phyloP scores from a whole-genome alignment of 78 protist genomes.

The Pigoraptor vietnamica region DNA sequence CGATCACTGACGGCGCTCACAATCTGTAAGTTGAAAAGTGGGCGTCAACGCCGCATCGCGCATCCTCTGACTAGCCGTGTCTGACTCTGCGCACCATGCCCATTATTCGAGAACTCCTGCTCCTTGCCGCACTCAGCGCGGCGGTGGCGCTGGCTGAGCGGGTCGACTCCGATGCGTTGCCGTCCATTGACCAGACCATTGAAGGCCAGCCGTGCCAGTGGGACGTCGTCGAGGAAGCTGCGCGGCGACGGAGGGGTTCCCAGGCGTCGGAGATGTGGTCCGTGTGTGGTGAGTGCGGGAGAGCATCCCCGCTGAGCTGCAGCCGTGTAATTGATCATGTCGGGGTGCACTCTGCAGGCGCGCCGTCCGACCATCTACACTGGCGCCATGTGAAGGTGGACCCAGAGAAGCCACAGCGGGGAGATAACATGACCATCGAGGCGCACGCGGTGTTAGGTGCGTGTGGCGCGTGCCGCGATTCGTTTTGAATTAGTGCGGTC shows the following conservation, averaged over 20 bases:
- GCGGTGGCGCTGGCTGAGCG: neutral
- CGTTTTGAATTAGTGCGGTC: too few species aligned
- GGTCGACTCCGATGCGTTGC: neutral
- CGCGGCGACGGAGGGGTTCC: neutral
- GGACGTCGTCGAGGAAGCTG: neutral
- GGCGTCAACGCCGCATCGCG: too few species aligned
- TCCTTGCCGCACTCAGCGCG: too few species aligned
- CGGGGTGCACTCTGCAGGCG: too few species aligned
- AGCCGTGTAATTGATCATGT: too few species aligned
- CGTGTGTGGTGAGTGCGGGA: neutral
- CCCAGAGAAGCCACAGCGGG: neutral
- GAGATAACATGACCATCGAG: neutral
- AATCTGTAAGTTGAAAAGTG: too few species aligned
- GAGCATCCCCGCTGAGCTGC: too few species aligned
- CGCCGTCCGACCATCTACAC: neutral
- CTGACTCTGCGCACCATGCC: too few species aligned
- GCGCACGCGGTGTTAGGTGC: neutral
- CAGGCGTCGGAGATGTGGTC: neutral
- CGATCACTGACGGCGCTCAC: too few species aligned
- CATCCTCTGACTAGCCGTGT: too few species aligned
- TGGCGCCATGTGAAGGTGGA: neutral
- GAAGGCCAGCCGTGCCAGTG: neutral
- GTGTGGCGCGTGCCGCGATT: too few species aligned
- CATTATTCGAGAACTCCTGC: too few species aligned
- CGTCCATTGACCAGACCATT: neutral